phyloP scores from a whole-genome alignment of 208 protist species.

The Leishmania guyanensis region DNA sequence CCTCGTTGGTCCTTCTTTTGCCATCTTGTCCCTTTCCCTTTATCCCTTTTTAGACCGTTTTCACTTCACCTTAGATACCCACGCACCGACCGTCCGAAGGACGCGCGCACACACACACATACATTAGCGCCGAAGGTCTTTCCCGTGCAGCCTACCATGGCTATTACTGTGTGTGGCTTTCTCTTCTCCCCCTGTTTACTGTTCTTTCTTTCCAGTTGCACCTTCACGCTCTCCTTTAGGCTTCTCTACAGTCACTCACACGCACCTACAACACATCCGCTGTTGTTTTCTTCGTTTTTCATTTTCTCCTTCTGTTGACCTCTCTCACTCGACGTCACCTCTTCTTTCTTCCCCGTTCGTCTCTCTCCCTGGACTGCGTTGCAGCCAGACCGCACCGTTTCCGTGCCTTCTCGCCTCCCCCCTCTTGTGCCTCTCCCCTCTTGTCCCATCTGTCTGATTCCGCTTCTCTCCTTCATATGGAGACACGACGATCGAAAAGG shows the following conservation, averaged over 20 bases:
- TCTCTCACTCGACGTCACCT: not conserved
- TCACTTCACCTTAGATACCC: constrained; percentile 8
- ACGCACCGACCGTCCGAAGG: not conserved
- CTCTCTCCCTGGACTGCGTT: not conserved
- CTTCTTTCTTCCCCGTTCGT: not conserved
- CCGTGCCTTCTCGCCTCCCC: not conserved
- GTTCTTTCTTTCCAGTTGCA: not conserved
- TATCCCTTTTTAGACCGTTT: not conserved
- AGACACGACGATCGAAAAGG: not conserved
- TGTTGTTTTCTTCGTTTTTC: constrained; percentile 1
- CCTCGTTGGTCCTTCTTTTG: not conserved
- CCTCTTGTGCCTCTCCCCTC: not conserved
- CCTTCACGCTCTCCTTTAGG: not conserved
- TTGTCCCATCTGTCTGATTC: not conserved
- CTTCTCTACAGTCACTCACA: not conserved
- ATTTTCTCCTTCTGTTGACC: not conserved
- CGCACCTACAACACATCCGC: not conserved
- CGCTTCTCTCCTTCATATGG: not conserved
- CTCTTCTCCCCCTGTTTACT: not conserved
- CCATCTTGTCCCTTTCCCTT: not conserved
- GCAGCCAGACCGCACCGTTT: not conserved
- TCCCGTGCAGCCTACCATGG: too few species aligned
- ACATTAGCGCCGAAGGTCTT: not conserved
- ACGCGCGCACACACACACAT: not conserved
- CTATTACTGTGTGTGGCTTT: not conserved